Percentiles rank a stretch among this genome's conserved stretches.
These are phyloP conservation scores for Sphaerulina musiva DNA, from an alignment of 2,329 filamentous ascomycete genomes.

Conservation along the genomic window DNA sequence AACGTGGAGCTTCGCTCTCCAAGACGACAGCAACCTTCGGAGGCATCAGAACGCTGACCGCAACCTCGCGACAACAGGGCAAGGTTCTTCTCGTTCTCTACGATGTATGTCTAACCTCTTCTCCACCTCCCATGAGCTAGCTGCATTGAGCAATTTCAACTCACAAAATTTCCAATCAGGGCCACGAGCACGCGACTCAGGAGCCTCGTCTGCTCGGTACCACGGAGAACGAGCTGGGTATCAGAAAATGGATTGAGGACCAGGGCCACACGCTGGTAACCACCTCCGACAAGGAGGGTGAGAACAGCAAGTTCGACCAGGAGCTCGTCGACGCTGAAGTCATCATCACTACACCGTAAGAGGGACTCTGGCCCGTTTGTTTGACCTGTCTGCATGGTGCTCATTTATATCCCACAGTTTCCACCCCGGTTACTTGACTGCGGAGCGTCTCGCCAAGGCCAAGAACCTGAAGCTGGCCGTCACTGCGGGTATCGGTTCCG, in stretches of 20 bases:
- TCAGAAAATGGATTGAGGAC: conserved; percentile 96
- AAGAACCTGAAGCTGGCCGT: conserved; percentile 98
- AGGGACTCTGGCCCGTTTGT: conserved; percentile 9
- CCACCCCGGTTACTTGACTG: conserved; percentile 96
- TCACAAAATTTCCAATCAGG: conserved; percentile 37
- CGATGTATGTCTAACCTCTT: conserved; percentile 56
- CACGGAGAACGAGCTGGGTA: conserved; percentile 95
- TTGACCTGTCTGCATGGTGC: neutral
- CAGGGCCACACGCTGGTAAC: conserved; percentile 94
- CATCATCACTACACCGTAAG: conserved; percentile 96
- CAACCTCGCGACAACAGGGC: conserved; percentile 68
- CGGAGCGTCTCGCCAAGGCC: conserved; percentile 90
- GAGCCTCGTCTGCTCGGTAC: conserved; percentile 87
- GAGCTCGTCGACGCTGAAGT: conserved; percentile 95
- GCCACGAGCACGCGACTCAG: conserved; percentile 78
- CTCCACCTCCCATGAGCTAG: neutral
- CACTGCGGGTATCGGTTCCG: conserved; percentile 95
- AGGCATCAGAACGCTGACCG: conserved; percentile 57
- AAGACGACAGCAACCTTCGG: conserved; percentile 37
- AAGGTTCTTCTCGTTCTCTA: conserved; percentile 93
- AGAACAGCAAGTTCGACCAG: conserved; percentile 87
- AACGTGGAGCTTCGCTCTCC: conserved; percentile 37
- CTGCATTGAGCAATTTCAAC: neutral
- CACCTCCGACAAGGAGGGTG: conserved; percentile 94
- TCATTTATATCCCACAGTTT: conserved; percentile 53